Percentiles rank a stretch among this genome's conserved stretches.
Conservation (phyloP, 2,329 filamentous ascomycete species). For the Aspergillus ochraceoroseus region DNA sequence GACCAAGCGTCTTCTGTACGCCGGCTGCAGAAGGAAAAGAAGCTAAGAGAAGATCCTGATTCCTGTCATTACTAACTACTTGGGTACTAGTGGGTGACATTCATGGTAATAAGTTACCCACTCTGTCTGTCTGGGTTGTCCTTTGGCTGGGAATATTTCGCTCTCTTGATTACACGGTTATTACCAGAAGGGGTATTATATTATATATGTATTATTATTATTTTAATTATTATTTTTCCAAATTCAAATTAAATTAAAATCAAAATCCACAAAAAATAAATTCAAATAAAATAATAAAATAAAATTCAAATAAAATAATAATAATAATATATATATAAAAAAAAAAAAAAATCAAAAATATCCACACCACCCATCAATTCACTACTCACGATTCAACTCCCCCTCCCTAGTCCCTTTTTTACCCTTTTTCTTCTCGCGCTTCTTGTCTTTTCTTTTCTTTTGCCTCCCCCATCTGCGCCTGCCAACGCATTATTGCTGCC, state of each 20-base stretch:
- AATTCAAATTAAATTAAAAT: slow-evolving; percentile 1
- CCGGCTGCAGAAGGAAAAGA: slow-evolving; percentile 21
- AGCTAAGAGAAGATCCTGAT: slow-evolving; percentile 22
- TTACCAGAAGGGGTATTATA: slow-evolving; percentile 10
- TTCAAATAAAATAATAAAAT: slow-evolving; percentile 1
- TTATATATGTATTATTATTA: too few relatives aligned
- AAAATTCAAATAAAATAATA: slow-evolving; percentile 6
- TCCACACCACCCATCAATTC: slow-evolving; percentile 11
- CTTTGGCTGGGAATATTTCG: too few relatives aligned
- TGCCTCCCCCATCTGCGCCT: slow-evolving; percentile 19
- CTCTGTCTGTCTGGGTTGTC: too few relatives aligned
- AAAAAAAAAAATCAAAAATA: too few relatives aligned
- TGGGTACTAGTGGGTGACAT: too few relatives aligned
- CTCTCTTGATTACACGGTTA: slow-evolving; percentile 13
- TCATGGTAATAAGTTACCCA: too few relatives aligned
- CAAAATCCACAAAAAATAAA: neutral
- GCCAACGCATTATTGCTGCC: slow-evolving; percentile 25
- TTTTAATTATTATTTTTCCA: too few relatives aligned
- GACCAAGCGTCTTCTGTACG: slow-evolving; percentile 21
- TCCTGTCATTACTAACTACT: slow-evolving; percentile 9
- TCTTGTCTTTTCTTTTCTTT: slow-evolving; percentile 20
- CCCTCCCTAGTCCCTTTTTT: slow-evolving; percentile 13
- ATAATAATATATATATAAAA: slow-evolving; percentile 11
- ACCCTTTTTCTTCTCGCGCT: slow-evolving; percentile 19
- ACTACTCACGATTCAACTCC: slow-evolving; percentile 2